Evolutionary conservation across 2,329 filamentous ascomycete species (phyloP).

Genomic region (Arthrobotrys sinensis): DNA sequence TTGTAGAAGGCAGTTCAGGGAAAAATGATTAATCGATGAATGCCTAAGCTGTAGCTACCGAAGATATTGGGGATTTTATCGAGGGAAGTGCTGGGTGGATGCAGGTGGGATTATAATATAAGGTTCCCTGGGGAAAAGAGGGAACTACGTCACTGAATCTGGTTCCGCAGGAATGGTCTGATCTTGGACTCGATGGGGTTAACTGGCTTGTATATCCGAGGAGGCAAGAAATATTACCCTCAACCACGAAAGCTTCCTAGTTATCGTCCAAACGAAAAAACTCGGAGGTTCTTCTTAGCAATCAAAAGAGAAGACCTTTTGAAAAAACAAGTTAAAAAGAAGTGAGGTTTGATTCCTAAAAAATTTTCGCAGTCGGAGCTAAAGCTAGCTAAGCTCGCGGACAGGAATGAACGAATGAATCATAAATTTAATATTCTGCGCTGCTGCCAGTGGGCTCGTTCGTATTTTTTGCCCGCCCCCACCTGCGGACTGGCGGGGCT

Average conservation of each 20-base stretch:
- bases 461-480: conserved; percentile 6
- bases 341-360: background rate
- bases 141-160: conserved; percentile 36
- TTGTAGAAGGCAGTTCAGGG: background rate
- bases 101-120: too few species aligned
- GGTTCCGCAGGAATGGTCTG: conserved; percentile 21
- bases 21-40: background rate
- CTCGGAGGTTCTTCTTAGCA: too few species aligned
- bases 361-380: background rate
- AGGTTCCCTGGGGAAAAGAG: too few species aligned
- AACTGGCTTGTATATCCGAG: conserved; percentile 33
- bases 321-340: background rate
- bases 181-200: conserved; percentile 44
- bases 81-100: background rate
- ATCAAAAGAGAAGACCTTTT: too few species aligned
- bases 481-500: conserved; percentile 32
- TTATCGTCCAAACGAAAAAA: background rate
- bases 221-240: conserved; percentile 2
- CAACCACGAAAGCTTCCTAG: background rate
- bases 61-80: too few species aligned
- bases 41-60: too few species aligned
- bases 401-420: background rate
- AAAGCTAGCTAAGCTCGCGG: background rate
- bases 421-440: background rate
- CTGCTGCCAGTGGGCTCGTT: background rate